Evolutionary conservation across 139 green algal genomes (phyloP), one percentile per base, ranked within the genome.

Genomic region (Coelastrella sp.): DNA sequence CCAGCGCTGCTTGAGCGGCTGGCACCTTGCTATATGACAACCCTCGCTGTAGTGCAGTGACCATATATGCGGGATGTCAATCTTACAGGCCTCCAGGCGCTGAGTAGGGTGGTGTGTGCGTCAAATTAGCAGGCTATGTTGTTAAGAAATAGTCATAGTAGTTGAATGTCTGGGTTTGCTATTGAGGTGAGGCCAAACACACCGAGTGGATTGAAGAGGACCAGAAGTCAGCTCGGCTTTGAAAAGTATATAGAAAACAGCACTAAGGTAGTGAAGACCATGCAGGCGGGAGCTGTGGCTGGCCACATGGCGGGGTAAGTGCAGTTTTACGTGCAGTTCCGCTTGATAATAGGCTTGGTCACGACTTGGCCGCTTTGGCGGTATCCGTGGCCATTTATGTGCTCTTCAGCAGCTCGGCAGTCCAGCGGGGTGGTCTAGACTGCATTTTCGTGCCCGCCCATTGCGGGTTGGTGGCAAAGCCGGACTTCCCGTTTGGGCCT

Each of bases 261-360:
- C 7, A 32, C 3, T 23, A 76, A 23, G 68, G 16, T 17, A 10
- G 68, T 17, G 7, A 76, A 76, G 68, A 5, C 68, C 79, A 85
- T 85, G 79, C 57, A 85, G 79, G 79, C 57, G 11, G 79, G 79
- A 57, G 56, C 79, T 64, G 7, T 76, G 68, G 14, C 17, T 76
- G 68, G 14, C 16, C 68, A 32, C 14, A 32, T 14, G 65, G 16
- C 68, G 68, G 68, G 74, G 82, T 88, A 88, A 88, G 82, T 88
- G 82, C 82, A 88, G 82, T 88, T 71, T 71, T 71, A 13, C 61
- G 8, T 10, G 61, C 61, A 71, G 47, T 61, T 47, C 32, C 32
- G 77, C 77, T 83, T 60, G 20, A 32, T 16, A 83, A n/a, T 83
- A 20, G 77, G 32, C 32, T 22, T 7, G 23, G 75, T 23, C 10